phyloP scores from a whole-genome alignment of 768 basidiomycete genomes.

The Tricholoma flavovirens region DNA sequence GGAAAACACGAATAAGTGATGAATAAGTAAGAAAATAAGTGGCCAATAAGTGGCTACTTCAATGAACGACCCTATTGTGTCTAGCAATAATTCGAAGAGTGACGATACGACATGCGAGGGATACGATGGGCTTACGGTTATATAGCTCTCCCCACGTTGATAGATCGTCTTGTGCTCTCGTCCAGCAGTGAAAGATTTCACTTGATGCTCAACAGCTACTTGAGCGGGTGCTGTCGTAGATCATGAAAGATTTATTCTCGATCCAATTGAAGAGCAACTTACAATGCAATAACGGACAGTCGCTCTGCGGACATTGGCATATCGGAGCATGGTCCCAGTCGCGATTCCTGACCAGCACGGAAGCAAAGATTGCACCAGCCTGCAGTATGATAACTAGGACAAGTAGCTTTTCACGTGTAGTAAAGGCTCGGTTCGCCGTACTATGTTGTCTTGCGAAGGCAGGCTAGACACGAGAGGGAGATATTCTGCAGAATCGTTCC shows the following conservation, averaged over 20 bases:
- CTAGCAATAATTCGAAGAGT: conserved; percentile 7
- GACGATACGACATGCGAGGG: not conserved
- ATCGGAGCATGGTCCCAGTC: not conserved
- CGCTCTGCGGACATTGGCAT: not conserved
- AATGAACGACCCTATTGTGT: too few species aligned
- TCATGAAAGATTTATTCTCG: not conserved
- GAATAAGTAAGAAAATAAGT: too few species aligned
- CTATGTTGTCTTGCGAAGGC: not conserved
- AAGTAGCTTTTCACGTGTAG: not conserved
- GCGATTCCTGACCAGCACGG: not conserved
- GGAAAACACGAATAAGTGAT: too few species aligned
- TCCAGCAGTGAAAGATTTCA: conserved; percentile 18
- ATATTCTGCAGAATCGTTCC: not conserved
- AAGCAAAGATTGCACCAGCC: not conserved
- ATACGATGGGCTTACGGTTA: conserved; percentile 11
- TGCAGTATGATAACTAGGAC: not conserved
- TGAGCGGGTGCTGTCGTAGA: conserved; percentile 17
- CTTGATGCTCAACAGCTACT: conserved; percentile 12
- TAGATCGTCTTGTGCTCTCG: conserved; percentile 12
- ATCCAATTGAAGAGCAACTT: not conserved
- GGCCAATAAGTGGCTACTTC: too few species aligned
- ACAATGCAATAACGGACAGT: not conserved
- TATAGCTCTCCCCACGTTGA: conserved; percentile 21
- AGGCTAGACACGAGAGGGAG: not conserved
- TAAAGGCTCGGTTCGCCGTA: not conserved